phyloP scores from a whole-genome alignment of 2,329 filamentous ascomycete species.

The Periglandula ipomoeae region DNA sequence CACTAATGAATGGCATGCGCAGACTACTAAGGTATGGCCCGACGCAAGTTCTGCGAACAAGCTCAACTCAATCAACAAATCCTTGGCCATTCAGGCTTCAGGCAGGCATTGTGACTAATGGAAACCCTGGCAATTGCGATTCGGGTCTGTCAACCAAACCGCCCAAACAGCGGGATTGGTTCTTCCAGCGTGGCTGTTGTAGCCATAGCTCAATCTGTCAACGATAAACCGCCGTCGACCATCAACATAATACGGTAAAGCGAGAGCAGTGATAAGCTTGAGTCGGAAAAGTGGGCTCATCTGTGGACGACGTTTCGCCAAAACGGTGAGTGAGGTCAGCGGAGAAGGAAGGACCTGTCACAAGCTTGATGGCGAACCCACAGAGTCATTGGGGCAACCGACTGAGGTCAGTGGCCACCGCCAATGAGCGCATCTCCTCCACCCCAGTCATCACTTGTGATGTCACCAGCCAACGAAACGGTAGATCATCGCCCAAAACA shows the following conservation, averaged over 20 bases:
- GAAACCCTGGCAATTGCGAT: background rate
- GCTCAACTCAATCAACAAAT: no score
- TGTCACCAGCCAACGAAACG: slow-evolving; percentile 4
- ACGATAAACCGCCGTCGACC: background rate
- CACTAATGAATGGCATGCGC: no score
- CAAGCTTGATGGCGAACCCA: background rate
- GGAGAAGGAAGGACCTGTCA: background rate
- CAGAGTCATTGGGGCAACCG: background rate
- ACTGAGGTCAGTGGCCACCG: slow-evolving; percentile 3
- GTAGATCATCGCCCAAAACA: background rate
- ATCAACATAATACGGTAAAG: background rate
- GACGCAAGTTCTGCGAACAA: no score
- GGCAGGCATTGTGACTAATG: no score
- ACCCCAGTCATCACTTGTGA: background rate
- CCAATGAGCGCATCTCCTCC: background rate
- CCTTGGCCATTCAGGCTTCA: no score
- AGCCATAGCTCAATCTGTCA: no score
- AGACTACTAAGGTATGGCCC: no score
- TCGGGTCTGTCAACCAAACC: no score
- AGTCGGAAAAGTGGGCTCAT: background rate
- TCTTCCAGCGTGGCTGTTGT: background rate
- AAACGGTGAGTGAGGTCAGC: slow-evolving; percentile 6
- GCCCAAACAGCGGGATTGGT: background rate
- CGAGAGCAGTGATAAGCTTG: background rate
- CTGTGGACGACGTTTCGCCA: background rate